Conservation (phyloP, 176 grass and related monocot species). For the Rhipidocladum racemiflorum region DNA sequence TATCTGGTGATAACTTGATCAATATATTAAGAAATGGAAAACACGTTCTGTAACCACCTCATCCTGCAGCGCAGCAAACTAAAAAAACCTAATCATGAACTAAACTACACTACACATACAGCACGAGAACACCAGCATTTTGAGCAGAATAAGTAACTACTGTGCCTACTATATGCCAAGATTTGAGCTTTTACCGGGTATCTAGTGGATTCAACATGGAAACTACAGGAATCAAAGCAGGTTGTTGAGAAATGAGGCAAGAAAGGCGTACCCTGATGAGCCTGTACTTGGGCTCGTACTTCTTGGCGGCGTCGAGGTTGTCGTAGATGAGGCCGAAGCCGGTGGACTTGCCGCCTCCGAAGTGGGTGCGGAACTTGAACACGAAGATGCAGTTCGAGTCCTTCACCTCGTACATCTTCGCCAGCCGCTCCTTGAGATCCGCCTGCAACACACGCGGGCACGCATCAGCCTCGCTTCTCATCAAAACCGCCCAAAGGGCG, state of each 20-base stretch:
- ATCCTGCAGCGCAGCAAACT: not conserved
- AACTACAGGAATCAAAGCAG: not conserved
- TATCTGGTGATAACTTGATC: not conserved
- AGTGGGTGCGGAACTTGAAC: slow-evolving; percentile 97
- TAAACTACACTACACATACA: not conserved
- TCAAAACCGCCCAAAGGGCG: not conserved
- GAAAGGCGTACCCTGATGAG: slow-evolving; percentile 70
- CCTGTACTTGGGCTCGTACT: slow-evolving; percentile 91
- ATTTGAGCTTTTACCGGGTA: not conserved
- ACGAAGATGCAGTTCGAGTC: slow-evolving; percentile 91
- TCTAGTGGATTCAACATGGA: not conserved
- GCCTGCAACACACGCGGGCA: slow-evolving; percentile 27
- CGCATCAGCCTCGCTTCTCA: not conserved
- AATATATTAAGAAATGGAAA: not conserved
- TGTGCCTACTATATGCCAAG: not conserved
- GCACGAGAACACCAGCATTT: not conserved
- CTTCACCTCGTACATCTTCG: slow-evolving; percentile 69
- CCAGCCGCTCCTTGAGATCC: slow-evolving; percentile 76
- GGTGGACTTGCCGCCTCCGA: slow-evolving; percentile 91
- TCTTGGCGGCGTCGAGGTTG: slow-evolving; percentile 75
- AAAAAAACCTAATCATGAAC: not conserved
- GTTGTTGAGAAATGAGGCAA: accelerated
- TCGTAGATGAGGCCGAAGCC: slow-evolving; percentile 96
- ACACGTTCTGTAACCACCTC: not conserved
- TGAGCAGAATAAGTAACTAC: not conserved